Evolutionary conservation across 129 eudicot species (phyloP).

Genomic region (Artemisia annua): DNA sequence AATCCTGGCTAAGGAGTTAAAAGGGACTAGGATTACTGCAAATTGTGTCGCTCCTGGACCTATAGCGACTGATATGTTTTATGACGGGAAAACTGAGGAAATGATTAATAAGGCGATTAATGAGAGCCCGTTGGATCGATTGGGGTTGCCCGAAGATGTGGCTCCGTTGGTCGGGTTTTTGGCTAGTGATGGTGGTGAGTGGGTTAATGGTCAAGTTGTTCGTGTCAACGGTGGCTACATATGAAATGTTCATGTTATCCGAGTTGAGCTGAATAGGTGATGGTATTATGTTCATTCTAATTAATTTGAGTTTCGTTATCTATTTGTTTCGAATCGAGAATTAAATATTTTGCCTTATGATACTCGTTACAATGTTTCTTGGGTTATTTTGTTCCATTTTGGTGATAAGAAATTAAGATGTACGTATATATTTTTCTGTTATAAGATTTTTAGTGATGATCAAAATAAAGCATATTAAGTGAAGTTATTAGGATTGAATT

Average conservation of each 20-base stretch:
- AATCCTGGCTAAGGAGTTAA: slow-evolving; percentile 66
- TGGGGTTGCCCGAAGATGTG: slow-evolving; percentile 52
- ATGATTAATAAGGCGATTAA: slow-evolving; percentile 35
- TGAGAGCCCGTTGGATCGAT: slow-evolving; percentile 38
- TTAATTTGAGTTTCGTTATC: too few relatives aligned
- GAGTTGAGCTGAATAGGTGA: too few relatives aligned
- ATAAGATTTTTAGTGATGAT: too few relatives aligned
- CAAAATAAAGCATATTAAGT: too few relatives aligned
- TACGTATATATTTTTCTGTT: too few relatives aligned
- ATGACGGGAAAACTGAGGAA: slow-evolving; percentile 48
- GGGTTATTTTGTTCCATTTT: too few relatives aligned
- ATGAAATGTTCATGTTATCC: slow-evolving; percentile 7
- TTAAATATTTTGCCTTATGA: too few relatives aligned
- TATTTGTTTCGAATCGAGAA: too few relatives aligned
- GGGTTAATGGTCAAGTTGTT: slow-evolving; percentile 62
- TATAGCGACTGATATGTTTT: slow-evolving; percentile 55
- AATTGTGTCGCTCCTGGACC: slow-evolving; percentile 74
- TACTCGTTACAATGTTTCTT: too few relatives aligned
- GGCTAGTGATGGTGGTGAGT: slow-evolving; percentile 56
- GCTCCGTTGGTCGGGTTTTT: slow-evolving; percentile 59
- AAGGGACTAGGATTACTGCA: slow-evolving; percentile 63
- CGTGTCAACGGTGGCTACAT: slow-evolving; percentile 57
- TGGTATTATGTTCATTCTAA: too few relatives aligned
- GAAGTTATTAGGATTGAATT: too few relatives aligned
- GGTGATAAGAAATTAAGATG: too few relatives aligned